Base-by-base conservation (phyloP, 805 yeast species). In the Zygoascus flipseniorum region DNA sequence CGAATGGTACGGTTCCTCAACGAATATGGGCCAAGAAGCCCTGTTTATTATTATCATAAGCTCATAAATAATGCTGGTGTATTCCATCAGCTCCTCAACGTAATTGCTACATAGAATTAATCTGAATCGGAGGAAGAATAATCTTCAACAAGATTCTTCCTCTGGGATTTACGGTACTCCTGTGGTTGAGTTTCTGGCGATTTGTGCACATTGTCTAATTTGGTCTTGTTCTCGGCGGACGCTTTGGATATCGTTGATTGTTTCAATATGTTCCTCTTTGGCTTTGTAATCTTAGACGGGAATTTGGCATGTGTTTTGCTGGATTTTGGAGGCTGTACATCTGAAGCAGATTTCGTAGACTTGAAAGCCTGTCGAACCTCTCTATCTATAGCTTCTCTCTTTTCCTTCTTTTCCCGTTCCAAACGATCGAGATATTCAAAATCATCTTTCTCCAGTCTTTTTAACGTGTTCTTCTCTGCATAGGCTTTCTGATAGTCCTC, bases 401-500 rank as follows among this genome's bases (percentile, higher is more conserved):
- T 23, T 45, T 49, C 48, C 42, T 26, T 37, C 19, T 54, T 48
- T n/a, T 16, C 31, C 42, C 32, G 20, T 3, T 19, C 43, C 23
- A 54, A 32, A 2, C 43, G 19, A 2, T 54, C 50, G 23, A 54
- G 48, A 39, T 54, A 53, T 45, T 52, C 45, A 14, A 50, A 43
- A 4, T 56, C 59, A 18, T 46, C 35, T 10, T 50, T 50, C 35
- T 56, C 56, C 31, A 54, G 32, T 28, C 56, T 31, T 19, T 50
- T 52, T 20, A 49, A 28, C 5, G 50, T 45, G 45, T 53, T 51
- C 31, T 43, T 44, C 37, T 47, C 51, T 6, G 52, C 50, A 32
- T 48, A 52, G 26, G 50, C 28, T 31, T 50, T 31, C 16, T 55
- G 51, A 35, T 54, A 52, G 14, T 52, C 56, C 16, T 52, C 58